Base-by-base conservation (phyloP, 345 rosid genomes). In the Psidium guajava region DNA sequence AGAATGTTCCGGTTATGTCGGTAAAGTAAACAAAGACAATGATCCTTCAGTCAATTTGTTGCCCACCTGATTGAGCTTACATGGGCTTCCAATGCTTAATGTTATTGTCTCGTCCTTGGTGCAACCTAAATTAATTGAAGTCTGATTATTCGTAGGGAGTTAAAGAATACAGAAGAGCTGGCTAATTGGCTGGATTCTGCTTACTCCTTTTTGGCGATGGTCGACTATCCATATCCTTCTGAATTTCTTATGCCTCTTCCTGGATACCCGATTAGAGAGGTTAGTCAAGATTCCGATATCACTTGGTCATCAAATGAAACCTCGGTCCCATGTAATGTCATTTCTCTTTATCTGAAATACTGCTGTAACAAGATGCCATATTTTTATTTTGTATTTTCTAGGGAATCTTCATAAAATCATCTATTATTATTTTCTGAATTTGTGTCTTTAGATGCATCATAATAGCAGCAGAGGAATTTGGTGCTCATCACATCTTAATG, bases 221-320 rank as follows among this genome's bases (percentile, higher is more conserved):
- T 95, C 82, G 93, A 97, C 87, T 97, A 97, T 82, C 99, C 98
- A 6, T 93, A 94, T 90, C 90, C 98, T 52, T 89, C 99, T 58
- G 86, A 88, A 56, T 97, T 97, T 87, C 87, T 95, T 90, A 97
- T 95, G 99, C 99, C 99, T 86, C 86, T 97, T 85, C 99, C 98
- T n/a, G 99, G 98, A 85, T 91, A 94, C 83, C 98, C 99, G 6
- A 95, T 97, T 81, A 92, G 91, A 90, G 99, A 97, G 98, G 99
- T 97, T 83, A 86, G 89, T 85, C 83, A 84, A 47, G 52, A 86
- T 18, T 47, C 81, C 36, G 13, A 36, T 36, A 0, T 36, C 8
- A 36, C 80, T 32, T 9, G 12, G 18, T 69, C 80, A 69, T 36
- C 25, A 69, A 69, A 18, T 36, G 47, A 69, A 69, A 69, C 13